Evolutionary conservation across 108 stramenopile species (phyloP).

Genomic region (Cyclotella choctawhatcheeana): DNA sequence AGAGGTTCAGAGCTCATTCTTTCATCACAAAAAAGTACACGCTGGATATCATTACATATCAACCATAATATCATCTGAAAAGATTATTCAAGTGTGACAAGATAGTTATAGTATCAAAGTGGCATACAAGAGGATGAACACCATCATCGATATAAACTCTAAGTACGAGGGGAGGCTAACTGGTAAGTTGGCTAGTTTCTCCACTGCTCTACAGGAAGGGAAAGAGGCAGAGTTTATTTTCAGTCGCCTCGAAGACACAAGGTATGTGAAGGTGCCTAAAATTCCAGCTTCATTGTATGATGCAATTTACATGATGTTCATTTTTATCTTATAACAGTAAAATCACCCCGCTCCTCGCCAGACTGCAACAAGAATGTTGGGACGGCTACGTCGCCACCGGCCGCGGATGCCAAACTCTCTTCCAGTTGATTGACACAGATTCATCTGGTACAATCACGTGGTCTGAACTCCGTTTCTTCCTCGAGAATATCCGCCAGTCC

Average conservation of each 20-base stretch:
- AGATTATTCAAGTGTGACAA: too few species aligned
- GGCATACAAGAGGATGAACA: too few species aligned
- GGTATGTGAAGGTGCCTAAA: not conserved
- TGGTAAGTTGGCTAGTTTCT: too few species aligned
- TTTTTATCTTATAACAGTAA: constrained; percentile 14
- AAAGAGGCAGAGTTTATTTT: constrained; percentile 49
- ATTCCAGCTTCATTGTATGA: not conserved
- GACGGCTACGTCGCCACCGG: constrained; percentile 67
- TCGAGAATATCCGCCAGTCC: constrained; percentile 43
- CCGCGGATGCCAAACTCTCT: constrained; percentile 65
- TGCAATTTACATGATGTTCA: not conserved
- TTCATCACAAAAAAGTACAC: too few species aligned
- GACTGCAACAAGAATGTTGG: constrained; percentile 68
- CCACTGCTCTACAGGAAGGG: constrained; percentile 16
- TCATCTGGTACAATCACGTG: constrained; percentile 50
- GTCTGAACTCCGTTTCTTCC: constrained; percentile 57
- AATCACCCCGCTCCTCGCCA: constrained; percentile 44
- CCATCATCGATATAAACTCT: too few species aligned
- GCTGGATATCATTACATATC: too few species aligned
- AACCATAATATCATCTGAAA: too few species aligned
- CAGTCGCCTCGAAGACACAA: constrained; percentile 26
- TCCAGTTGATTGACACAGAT: constrained; percentile 65
- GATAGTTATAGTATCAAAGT: too few species aligned
- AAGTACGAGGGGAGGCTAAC: too few species aligned
- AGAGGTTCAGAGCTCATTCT: too few species aligned